Conservation (phyloP, 345 rosid genomes). For the Eucalyptus brandiana region DNA sequence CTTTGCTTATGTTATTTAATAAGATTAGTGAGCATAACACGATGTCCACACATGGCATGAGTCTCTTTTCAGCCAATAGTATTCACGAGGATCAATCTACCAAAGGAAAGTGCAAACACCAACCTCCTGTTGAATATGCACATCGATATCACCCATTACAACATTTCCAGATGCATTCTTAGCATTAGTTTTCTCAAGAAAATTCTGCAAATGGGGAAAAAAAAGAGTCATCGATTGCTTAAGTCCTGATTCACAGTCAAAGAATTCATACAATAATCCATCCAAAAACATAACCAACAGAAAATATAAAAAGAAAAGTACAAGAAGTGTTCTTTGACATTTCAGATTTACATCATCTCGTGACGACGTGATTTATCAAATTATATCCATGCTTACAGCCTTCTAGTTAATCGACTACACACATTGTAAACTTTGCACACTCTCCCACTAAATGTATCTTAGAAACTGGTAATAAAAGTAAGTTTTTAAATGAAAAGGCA, state of each 20-base stretch:
- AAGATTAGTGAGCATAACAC: background rate
- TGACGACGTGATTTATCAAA: background rate
- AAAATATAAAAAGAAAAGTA: background rate
- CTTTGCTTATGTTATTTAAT: background rate
- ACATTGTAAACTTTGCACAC: background rate
- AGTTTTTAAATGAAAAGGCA: background rate
- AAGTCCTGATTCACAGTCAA: background rate
- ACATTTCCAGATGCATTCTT: conserved; percentile 92
- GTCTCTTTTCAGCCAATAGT: background rate
- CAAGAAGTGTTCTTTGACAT: background rate
- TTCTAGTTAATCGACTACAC: background rate
- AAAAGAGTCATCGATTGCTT: background rate
- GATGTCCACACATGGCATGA: background rate
- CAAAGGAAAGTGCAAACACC: conserved; percentile 6
- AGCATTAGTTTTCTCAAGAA: conserved; percentile 75
- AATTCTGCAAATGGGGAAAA: conserved; percentile 34
- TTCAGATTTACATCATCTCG: background rate
- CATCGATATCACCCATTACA: conserved; percentile 81
- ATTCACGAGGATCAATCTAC: background rate
- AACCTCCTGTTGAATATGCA: conserved; percentile 94
- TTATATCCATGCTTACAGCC: background rate
- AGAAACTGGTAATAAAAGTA: background rate
- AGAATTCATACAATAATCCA: background rate
- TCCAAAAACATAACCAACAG: background rate
- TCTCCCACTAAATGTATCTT: background rate